These are phyloP conservation scores for Kwoniella dejecticola DNA, from an alignment of 768 basidiomycete genomes.

Conservation along the genomic window DNA sequence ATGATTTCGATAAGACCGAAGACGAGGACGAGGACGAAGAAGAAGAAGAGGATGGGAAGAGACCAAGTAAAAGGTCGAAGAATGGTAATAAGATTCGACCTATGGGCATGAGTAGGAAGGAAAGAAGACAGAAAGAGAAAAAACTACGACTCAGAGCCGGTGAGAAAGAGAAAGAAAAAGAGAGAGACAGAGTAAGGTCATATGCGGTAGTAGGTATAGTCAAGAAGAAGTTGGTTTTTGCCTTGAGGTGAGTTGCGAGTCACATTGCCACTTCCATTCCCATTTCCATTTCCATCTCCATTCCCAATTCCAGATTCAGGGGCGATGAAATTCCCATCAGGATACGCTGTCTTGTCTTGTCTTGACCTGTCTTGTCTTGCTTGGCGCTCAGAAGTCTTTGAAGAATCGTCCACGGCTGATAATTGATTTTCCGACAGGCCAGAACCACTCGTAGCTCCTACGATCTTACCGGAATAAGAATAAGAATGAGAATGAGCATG, in stretches of 20 bases:
- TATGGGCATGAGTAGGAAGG: too few species aligned
- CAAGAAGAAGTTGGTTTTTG: conserved; percentile 53
- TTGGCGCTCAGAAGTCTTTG: not conserved
- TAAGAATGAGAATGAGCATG: too few species aligned
- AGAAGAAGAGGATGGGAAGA: conserved; percentile 6
- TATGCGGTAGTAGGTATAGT: conserved; percentile 53
- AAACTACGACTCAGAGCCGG: conserved; percentile 5
- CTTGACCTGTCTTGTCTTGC: not conserved
- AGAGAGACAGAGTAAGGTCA: conserved; percentile 39
- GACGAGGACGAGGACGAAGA: conserved; percentile 12
- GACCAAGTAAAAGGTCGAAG: conserved; percentile 5
- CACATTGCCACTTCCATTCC: not conserved
- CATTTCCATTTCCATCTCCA: too few species aligned
- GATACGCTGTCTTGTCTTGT: too few species aligned
- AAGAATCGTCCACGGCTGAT: not conserved
- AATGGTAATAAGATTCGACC: not conserved
- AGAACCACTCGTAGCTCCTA: conserved; percentile 55
- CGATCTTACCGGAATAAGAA: conserved; percentile 47
- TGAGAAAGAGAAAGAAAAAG: conserved; percentile 6
- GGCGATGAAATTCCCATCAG: too few species aligned
- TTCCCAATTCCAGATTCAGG: too few species aligned
- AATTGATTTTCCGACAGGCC: conserved; percentile 31
- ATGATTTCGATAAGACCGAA: not conserved
- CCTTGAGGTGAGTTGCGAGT: conserved; percentile 41
- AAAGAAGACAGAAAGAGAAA: conserved; percentile 13